Base-by-base conservation (phyloP, 1,284 basidiomycete genomes). In the Irpex rosettiformis region DNA sequence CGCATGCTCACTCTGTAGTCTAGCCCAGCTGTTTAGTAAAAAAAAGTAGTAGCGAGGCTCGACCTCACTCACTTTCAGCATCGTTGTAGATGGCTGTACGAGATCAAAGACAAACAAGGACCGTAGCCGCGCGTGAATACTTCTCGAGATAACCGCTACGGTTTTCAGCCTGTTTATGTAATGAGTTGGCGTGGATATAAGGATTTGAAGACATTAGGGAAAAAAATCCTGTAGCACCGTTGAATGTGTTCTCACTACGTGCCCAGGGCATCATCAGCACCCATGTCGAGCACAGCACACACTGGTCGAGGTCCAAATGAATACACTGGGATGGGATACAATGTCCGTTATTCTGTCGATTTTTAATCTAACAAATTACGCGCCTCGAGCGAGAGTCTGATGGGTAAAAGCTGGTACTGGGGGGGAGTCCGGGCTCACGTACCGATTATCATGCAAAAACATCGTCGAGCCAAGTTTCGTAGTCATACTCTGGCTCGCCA, bases 381-480 rank as follows among this genome's bases (percentile, higher is more conserved):
- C n/a, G 33, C 33, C 16, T 37, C 33, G 16, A 16, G 33, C 33
- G 33, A 10, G 33, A 37, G n/a, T 40, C 33, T 4, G n/a, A 37
- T 1, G n/a, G n/a, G 33, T 40, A n/a, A n/a, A 40, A 40, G 33
- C 11, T 47, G 43, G 1, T 24, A 18, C 21, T 47, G 4, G 43
- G 16, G 33, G 13, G n/a, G 33, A 40, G 7, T 40, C 33, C 11
- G n/a, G n/a, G 1, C 3, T 40, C 11, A 11, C 1, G 33, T n/a
- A 40, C 21, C 22, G 22, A 0, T 47, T 18, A 24, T 47, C 43
- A 85, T 56, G 74, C 79, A 70, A 92, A 93, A 13, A 91, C 90
- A 62, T 87, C 80, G 65, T 89, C 85, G 61, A 93, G 73, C 88
- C 90, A 93, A 28, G 78, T 74, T 67, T 91, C 89, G 65, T 91